These are phyloP conservation scores for Fusarium concolor DNA, from an alignment of 2,329 filamentous ascomycete species.

Conservation along the genomic window DNA sequence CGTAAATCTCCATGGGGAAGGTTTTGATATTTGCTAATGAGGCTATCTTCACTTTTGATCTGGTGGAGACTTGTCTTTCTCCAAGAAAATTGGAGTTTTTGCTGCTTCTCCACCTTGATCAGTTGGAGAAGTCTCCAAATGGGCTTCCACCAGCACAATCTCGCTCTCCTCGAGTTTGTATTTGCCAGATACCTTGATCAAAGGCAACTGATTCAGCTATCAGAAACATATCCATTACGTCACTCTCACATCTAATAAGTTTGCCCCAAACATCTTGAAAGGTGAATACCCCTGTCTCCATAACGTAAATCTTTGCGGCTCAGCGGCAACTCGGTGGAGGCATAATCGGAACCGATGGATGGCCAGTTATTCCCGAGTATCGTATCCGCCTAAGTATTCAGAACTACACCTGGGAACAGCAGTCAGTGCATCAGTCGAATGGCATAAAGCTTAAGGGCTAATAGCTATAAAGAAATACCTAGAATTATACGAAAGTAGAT, in stretches of 20 bases:
- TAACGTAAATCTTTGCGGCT: constrained; percentile 29
- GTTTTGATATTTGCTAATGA: not conserved
- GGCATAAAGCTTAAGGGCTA: too few relatives aligned
- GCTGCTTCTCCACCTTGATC: not conserved
- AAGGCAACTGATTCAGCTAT: not conserved
- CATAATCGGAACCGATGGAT: not conserved
- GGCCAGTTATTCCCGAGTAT: not conserved
- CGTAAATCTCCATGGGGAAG: constrained; percentile 40
- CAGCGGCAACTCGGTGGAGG: constrained; percentile 12
- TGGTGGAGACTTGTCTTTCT: constrained; percentile 1
- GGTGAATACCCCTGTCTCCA: constrained; percentile 12
- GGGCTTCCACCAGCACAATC: too few relatives aligned
- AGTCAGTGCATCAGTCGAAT: too few relatives aligned
- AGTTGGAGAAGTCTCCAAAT: constrained; percentile 3
- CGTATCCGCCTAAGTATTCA: not conserved
- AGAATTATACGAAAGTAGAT: too few relatives aligned
- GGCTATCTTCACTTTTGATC: not conserved
- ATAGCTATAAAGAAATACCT: too few relatives aligned
- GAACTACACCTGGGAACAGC: too few relatives aligned
- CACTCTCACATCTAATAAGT: constrained; percentile 5
- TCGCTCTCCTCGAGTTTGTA: not conserved
- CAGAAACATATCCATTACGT: constrained; percentile 19
- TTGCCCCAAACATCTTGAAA: not conserved
- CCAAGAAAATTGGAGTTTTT: constrained; percentile 6
- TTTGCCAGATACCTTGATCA: not conserved